phyloP scores from a whole-genome alignment of 768 basidiomycete genomes.

The Dioszegia crocea region DNA sequence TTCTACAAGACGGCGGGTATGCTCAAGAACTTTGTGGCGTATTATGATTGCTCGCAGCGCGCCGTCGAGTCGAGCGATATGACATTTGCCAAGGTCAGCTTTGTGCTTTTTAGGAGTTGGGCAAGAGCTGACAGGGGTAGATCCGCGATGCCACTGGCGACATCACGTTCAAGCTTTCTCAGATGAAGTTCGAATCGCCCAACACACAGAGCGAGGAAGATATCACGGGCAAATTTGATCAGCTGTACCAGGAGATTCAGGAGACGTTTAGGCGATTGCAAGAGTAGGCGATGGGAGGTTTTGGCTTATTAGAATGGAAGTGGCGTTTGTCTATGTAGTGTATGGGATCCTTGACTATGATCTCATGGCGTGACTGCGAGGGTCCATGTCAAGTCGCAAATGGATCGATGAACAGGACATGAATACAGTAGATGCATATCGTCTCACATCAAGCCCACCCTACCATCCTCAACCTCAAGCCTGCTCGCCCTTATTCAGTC shows the following conservation, averaged over 20 bases:
- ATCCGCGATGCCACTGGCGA: constrained; percentile 83
- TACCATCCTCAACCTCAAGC: no score
- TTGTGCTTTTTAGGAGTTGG: neutral
- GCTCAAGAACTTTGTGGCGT: constrained; percentile 89
- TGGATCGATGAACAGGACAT: no score
- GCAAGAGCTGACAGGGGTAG: no score
- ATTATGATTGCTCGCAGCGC: constrained; percentile 83
- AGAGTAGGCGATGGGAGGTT: constrained; percentile 35
- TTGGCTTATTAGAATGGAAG: no score
- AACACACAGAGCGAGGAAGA: constrained; percentile 75
- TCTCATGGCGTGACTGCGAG: no score
- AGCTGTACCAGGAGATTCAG: constrained; percentile 75
- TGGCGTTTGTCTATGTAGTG: no score
- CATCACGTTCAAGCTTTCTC: constrained; percentile 93
- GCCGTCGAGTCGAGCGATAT: constrained; percentile 74
- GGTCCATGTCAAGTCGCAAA: no score
- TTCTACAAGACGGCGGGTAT: constrained; percentile 99
- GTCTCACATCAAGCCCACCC: no score
- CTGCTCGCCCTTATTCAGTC: constrained; percentile 12
- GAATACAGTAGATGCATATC: no score
- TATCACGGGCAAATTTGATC: constrained; percentile 76
- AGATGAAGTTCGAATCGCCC: constrained; percentile 99
- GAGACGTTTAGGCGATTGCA: constrained; percentile 65
- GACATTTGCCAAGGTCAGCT: constrained; percentile 49
- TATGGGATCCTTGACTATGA: no score